Evolutionary conservation across 257 asterid genomes (phyloP).

Genomic region (Prunella vulgaris): DNA sequence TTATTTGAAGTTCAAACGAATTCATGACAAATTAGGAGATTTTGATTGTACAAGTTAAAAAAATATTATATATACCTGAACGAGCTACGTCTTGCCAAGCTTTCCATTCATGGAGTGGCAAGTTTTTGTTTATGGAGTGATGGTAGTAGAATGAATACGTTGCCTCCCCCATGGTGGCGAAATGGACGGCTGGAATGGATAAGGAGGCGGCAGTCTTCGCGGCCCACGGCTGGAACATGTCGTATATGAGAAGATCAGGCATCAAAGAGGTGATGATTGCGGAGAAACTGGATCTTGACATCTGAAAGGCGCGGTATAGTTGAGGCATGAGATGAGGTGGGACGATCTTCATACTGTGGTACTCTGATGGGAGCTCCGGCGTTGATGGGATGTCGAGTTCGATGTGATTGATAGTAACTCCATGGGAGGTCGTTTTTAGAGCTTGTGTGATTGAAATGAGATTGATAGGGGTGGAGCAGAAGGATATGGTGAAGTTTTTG

Average conservation of each 20-base stretch:
- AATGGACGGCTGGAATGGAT: conserved; percentile 32
- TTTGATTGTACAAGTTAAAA: no score
- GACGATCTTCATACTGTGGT: conserved; percentile 37
- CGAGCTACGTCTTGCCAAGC: background rate
- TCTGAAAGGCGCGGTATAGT: conserved; percentile 22
- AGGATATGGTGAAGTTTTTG: no score
- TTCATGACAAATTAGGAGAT: no score
- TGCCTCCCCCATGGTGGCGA: conserved; percentile 22
- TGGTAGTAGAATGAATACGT: conserved; percentile 21
- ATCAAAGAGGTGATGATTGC: conserved; percentile 21
- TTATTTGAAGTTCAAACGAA: no score
- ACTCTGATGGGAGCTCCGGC: conserved; percentile 33
- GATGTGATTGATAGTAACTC: conserved; percentile 16
- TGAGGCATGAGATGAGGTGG: conserved; percentile 30
- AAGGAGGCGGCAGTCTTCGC: conserved; percentile 21
- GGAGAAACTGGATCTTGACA: conserved; percentile 23
- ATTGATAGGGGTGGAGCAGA: no score
- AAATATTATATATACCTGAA: background rate
- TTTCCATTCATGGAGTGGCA: background rate
- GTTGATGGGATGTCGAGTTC: conserved; percentile 30
- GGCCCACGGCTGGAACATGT: conserved; percentile 39
- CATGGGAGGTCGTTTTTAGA: background rate
- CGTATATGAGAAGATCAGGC: conserved; percentile 37
- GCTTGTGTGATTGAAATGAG: no score
- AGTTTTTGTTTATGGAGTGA: background rate